Evolutionary conservation across 2,329 filamentous ascomycete genomes (phyloP).

Genomic region (Coniella vitis): DNA sequence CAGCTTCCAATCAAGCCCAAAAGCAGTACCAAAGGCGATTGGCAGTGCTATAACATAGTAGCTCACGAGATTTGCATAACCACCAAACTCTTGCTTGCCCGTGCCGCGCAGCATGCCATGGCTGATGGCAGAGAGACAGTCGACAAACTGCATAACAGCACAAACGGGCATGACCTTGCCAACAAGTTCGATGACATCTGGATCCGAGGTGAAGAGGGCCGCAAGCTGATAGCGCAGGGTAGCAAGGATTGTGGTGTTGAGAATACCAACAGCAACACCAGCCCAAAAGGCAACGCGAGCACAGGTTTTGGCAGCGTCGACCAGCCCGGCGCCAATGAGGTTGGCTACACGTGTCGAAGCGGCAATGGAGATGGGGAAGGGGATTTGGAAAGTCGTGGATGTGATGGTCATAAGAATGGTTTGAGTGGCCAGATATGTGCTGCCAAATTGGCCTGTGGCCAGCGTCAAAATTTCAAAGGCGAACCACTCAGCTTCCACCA

Average conservation of each 20-base stretch:
- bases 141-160: conserved; percentile 84
- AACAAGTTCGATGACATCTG: conserved; percentile 61
- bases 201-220: conserved; percentile 68
- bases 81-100: conserved; percentile 82
- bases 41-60: conserved; percentile 87
- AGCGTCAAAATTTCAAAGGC: conserved; percentile 89
- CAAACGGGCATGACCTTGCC: conserved; percentile 69
- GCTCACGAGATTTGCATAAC: conserved; percentile 77
- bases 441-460: conserved; percentile 71
- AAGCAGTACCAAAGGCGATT: conserved; percentile 70
- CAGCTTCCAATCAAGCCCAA: conserved; percentile 70
- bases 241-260: conserved; percentile 68
- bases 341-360: conserved; percentile 86
- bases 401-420: conserved; percentile 75
- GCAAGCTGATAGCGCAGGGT: conserved; percentile 67
- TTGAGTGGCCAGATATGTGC: conserved; percentile 78
- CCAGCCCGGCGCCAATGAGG: conserved; percentile 78
- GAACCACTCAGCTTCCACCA: conserved; percentile 90
- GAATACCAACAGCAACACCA: conserved; percentile 63
- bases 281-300: conserved; percentile 68
- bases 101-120: conserved; percentile 83
- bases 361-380: conserved; percentile 86
- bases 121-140: conserved; percentile 70
- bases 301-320: conserved; percentile 71
- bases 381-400: conserved; percentile 80